A percentile compares a stretch with the other conserved stretches of the same genome.
phyloP scores from a whole-genome alignment of 495 filamentous ascomycete genomes.

The Friedmanniomyces endolithicus region DNA sequence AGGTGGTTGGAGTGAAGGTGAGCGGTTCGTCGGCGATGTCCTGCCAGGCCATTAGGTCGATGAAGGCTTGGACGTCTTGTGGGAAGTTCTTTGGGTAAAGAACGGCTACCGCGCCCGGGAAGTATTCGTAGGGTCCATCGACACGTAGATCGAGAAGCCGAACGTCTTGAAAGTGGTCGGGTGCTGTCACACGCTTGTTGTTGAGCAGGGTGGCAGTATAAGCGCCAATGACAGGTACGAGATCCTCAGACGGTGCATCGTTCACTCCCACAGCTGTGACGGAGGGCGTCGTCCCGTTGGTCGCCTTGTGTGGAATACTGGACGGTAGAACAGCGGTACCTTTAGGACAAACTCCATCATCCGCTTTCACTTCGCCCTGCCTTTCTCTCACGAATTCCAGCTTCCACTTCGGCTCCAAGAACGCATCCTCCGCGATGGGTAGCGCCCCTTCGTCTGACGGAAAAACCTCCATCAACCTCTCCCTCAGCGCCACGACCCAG shows the following conservation, averaged over 20 bases:
- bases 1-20: slow-evolving; percentile 17
- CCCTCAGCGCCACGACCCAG: slow-evolving; percentile 4
- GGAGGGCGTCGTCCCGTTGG: background rate
- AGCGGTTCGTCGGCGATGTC: slow-evolving; percentile 55
- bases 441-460: slow-evolving; percentile 53
- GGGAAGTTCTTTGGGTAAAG: slow-evolving; percentile 81
- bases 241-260: slow-evolving; percentile 28
- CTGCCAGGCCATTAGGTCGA: slow-evolving; percentile 65
- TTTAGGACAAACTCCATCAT: background rate
- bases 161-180: slow-evolving; percentile 86
- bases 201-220: slow-evolving; percentile 33
- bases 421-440: slow-evolving; percentile 63
- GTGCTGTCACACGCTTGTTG: slow-evolving; percentile 65
- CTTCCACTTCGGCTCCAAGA: slow-evolving; percentile 70
- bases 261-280: background rate
- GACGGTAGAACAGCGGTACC: background rate
- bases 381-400: slow-evolving; percentile 33
- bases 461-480: slow-evolving; percentile 48
- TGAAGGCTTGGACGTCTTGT: slow-evolving; percentile 59
- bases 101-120: slow-evolving; percentile 62
- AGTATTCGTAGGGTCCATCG: slow-evolving; percentile 34
- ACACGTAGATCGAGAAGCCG: slow-evolving; percentile 54
- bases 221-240: slow-evolving; percentile 46
- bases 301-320: background rate
- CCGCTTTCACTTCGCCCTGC: background rate